A percentile compares a stretch with the other conserved stretches of the same genome.
phyloP scores from a whole-genome alignment of 78 protist species.

The Guillardia theta region DNA sequence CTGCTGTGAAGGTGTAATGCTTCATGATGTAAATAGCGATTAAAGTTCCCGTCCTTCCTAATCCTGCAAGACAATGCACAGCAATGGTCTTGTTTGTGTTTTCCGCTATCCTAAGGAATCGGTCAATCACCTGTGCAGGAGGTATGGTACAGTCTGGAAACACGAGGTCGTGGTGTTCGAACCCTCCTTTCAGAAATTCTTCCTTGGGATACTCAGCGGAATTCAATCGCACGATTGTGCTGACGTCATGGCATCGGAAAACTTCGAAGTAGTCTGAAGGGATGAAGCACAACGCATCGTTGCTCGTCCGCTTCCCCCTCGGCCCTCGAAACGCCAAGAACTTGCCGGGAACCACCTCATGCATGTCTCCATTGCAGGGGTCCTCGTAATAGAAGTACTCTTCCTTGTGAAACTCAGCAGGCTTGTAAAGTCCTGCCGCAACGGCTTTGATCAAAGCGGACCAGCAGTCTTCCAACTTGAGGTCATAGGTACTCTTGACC shows the following conservation, averaged over 20 bases:
- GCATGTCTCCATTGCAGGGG: slow-evolving; percentile 64
- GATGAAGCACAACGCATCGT: not conserved
- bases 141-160: slow-evolving; percentile 72
- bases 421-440: not conserved
- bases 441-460: not conserved
- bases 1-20: slow-evolving; percentile 70
- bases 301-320: not conserved
- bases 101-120: slow-evolving; percentile 66
- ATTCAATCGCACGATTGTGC: not conserved
- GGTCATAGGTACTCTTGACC: not conserved
- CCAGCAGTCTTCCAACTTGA: not conserved
- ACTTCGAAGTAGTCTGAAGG: slow-evolving; percentile 3
- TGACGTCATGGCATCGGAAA: not conserved
- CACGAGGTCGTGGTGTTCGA: not conserved
- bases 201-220: slow-evolving; percentile 56
- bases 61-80: slow-evolving; percentile 71
- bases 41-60: slow-evolving; percentile 64
- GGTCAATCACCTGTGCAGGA: slow-evolving; percentile 48
- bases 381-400: slow-evolving; percentile 20
- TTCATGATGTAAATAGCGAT: slow-evolving; percentile 77
- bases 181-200: not conserved
- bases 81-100: slow-evolving; percentile 6
- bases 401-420: not conserved
- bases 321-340: slow-evolving; percentile 85
- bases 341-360: slow-evolving; percentile 82